Evolutionary conservation across 805 yeast genomes (phyloP), one percentile per base, ranked within the genome.

Genomic region (Candida sonorensis): DNA sequence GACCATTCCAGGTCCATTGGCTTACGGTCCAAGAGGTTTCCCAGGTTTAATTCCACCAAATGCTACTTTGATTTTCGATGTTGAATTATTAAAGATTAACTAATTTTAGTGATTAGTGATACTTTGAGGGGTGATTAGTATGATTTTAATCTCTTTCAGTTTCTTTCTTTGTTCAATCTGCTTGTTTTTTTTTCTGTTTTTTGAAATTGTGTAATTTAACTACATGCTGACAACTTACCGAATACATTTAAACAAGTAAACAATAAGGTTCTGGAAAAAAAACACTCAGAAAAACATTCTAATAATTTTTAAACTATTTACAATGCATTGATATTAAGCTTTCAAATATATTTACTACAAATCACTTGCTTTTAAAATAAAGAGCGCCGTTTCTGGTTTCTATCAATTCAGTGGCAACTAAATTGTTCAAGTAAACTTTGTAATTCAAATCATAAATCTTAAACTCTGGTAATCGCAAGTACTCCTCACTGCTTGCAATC

Each of bases 11-110:
- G 94, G 95, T 45, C 75, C 77, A 51, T 81, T 84, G 66, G 97
- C 94, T 48, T 90, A 90, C 65, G 97, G 97, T 42, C 72, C 74
- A 45, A 79, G 94, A 64, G 97, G 97, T 30, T 86, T 82, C 78
- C 97, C 97, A 48, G 95, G 95, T 48, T 68, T 86, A 56, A 90
- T 90, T 57, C 97, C 97, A 45, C 96, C 96, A 49, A 86, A 85
- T 62, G 94, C 97, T 44, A 88, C 96, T 48, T 75, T 90, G 64
- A 67, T 85, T 51, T 83, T 83, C 48, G 92, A 83, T 48, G 92
- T 83, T 42, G 90, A 83, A 62, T 72, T 83, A 54, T 51, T 74
- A 36, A 67, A 66, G 37, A 70, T 75, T 42, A 72, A 72, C 56
- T 71, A 61, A 44, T 5, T 26, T 7, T 13, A 8, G 7, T 17